Conservation (phyloP, 2,329 filamentous ascomycete genomes). For the Huntiella bhutanensis region DNA sequence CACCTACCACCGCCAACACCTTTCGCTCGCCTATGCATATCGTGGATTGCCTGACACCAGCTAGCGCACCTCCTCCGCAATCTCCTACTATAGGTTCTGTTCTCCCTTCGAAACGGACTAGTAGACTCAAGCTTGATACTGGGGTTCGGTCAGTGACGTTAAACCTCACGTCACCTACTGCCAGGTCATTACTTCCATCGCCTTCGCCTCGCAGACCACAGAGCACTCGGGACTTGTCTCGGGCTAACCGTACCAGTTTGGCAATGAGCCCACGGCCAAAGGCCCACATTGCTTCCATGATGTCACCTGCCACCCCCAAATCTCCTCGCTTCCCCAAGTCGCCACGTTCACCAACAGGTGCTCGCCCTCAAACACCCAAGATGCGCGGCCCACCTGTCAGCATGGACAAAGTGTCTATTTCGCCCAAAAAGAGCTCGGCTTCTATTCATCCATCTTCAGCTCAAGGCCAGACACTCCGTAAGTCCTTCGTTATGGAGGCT, state of each 20-base stretch:
- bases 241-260: background rate
- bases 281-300: slow-evolving; percentile 5
- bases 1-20: background rate
- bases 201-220: slow-evolving; percentile 4
- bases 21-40: background rate
- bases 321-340: background rate
- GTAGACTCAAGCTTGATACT: background rate
- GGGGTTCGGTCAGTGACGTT: background rate
- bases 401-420: slow-evolving; percentile 4
- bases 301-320: slow-evolving; percentile 1
- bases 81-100: background rate
- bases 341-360: background rate
- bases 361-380: slow-evolving; percentile 1
- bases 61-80: background rate
- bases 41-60: background rate
- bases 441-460: background rate
- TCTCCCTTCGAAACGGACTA: background rate
- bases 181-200: background rate
- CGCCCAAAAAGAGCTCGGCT: slow-evolving; percentile 2
- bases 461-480: background rate
- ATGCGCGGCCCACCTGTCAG: slow-evolving; percentile 12
- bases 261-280: background rate
- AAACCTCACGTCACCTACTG: background rate
- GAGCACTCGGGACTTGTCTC: background rate
- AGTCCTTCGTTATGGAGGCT: slow-evolving; percentile 7